Evolutionary conservation across 1,284 basidiomycete species (phyloP), one percentile per base, ranked within the genome.

Genomic region (Inonotus obliquus): DNA sequence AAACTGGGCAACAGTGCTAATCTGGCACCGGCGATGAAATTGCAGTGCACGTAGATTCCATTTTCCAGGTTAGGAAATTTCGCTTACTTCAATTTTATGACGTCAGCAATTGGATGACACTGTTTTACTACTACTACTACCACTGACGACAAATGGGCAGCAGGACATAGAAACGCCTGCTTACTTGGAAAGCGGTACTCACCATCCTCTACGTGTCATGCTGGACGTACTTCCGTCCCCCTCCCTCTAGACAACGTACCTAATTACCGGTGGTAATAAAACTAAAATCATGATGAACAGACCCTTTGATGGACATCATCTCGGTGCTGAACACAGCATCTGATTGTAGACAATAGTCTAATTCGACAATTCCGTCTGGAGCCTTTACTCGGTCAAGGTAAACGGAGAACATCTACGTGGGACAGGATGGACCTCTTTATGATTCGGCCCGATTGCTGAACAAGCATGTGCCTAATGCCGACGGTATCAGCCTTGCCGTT

Each of bases 201-300:
- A 10, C 23, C 10, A 27, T 25, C n/a, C n/a, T 4, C 27, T 51
- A 51, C 49, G 49, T 51, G 49, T 51, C 49, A 32, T 14, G 11
- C 29, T 27, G 49, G 49, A 11, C 11, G 11, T n/a, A 51, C 11
- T 47, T 47, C 13, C n/a, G 17, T 44, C 41, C 32, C 47, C 4
- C 23, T 52, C 19, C 55, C 11, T 35, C 41, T 25, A 19, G 55
- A 56, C 37, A 32, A 29, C n/a, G 27, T 13, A 13, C 21, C 44
- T 13, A 57, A 19, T 10, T 57, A 9, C 27, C 29, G 3, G 29
- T 10, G 14, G 51, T 14, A 35, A 27, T 19, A 52, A 29, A 7
- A 25, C n/a, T 32, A 52, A 35, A 35, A 52, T 52, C 51, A 52
- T 19, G 51, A 37, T 52, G 51, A 52, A 52, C 51, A 32, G 51